Conservation (phyloP, 441 rosid genomes). For the Aquilaria agallochum region DNA sequence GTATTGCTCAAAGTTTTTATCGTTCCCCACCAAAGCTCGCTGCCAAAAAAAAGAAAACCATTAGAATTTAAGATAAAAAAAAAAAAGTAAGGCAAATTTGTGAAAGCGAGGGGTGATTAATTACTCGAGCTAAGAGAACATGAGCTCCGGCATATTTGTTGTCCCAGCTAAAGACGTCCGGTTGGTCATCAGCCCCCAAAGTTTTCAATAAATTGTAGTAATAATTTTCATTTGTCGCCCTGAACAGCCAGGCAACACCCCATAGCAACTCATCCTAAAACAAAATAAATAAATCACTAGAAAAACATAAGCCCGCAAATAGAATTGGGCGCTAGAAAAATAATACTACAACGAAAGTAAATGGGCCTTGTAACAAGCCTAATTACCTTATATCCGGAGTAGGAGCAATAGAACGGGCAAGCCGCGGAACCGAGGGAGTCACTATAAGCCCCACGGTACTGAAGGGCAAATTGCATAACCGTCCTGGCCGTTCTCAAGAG, state of each 20-base stretch:
- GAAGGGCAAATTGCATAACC: conserved; percentile 77
- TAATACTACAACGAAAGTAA: neutral
- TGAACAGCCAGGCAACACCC: conserved; percentile 64
- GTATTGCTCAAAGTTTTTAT: conserved; percentile 53
- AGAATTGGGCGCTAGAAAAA: neutral
- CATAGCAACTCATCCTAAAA: conserved; percentile 59
- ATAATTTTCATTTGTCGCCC: conserved; percentile 46
- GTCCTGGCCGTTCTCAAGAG: conserved; percentile 53
- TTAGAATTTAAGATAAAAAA: neutral
- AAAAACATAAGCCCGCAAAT: neutral
- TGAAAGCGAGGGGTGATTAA: conserved; percentile 7
- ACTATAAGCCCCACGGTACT: conserved; percentile 73
- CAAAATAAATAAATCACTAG: neutral
- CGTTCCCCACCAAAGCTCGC: conserved; percentile 52
- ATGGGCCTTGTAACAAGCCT: neutral
- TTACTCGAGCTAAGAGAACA: conserved; percentile 56
- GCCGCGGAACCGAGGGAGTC: conserved; percentile 74
- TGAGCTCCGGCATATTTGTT: conserved; percentile 65
- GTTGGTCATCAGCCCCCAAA: conserved; percentile 49
- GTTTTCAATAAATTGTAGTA: conserved; percentile 50
- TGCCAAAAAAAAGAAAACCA: conserved; percentile 16
- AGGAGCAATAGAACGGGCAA: conserved; percentile 92
- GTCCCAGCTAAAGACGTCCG: conserved; percentile 75
- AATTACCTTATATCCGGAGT: conserved; percentile 78
- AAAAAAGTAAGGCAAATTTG: neutral